A percentile compares a stretch with the other conserved stretches of the same genome.
phyloP scores from a whole-genome alignment of 2,329 filamentous ascomycete genomes.

The Alternaria brassicicola region DNA sequence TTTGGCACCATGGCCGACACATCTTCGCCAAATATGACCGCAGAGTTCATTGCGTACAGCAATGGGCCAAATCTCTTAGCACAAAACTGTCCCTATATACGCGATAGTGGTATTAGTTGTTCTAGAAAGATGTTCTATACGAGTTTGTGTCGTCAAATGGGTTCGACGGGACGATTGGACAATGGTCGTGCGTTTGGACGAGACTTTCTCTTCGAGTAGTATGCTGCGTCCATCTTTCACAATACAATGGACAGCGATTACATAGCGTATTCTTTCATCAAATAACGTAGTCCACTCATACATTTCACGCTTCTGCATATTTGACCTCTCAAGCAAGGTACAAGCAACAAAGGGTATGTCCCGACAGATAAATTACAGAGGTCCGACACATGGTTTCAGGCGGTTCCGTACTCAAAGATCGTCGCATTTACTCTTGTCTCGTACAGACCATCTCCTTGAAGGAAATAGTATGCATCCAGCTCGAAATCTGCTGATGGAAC shows the following conservation, averaged over 20 bases:
- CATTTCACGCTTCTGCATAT: too few relatives aligned
- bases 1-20: neutral
- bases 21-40: neutral
- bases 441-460: constrained; percentile 27
- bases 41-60: constrained; percentile 31
- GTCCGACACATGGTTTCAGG: constrained; percentile 36
- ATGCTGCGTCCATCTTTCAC: neutral
- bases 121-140: constrained; percentile 55
- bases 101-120: constrained; percentile 49
- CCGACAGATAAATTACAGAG: constrained; percentile 50
- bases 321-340: too few relatives aligned
- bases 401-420: constrained; percentile 51
- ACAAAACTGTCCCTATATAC: constrained; percentile 34
- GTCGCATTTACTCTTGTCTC: constrained; percentile 49
- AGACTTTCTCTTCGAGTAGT: neutral
- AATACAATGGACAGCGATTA: neutral
- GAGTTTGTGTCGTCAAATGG: constrained; percentile 55
- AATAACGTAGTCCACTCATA: too few relatives aligned
- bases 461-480: constrained; percentile 41
- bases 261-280: too few relatives aligned
- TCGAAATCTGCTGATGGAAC: constrained; percentile 44
- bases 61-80: constrained; percentile 21
- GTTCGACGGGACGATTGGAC: constrained; percentile 58
- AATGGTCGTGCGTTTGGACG: constrained; percentile 50
- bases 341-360: constrained; percentile 26